A percentile compares a stretch with the other conserved stretches of the same genome.
Evolutionary conservation across 2,329 filamentous ascomycete genomes (phyloP).

Genomic region (Venturia nashicola): DNA sequence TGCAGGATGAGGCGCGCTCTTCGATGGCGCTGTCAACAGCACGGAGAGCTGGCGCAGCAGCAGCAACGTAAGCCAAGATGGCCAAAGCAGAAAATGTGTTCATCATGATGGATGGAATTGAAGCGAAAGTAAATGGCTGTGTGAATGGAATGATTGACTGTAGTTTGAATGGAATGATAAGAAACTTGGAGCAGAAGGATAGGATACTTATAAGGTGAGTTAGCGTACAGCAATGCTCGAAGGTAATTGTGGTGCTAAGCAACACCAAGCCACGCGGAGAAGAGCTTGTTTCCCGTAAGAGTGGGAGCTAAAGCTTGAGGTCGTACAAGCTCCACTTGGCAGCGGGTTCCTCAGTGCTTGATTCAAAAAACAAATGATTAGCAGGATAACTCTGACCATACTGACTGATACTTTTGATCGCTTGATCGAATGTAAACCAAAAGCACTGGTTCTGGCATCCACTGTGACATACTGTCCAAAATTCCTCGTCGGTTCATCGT

Average conservation of each 20-base stretch:
- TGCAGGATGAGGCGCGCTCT: conserved; percentile 5
- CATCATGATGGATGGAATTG: neutral
- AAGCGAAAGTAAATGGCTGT: neutral
- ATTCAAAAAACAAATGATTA: neutral
- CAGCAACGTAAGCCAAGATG: neutral
- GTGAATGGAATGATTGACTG: neutral
- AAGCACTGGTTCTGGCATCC: neutral
- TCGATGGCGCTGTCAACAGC: neutral
- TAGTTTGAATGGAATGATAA: neutral
- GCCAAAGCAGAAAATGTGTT: neutral
- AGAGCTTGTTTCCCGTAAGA: neutral
- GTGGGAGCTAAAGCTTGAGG: neutral
- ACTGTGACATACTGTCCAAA: neutral
- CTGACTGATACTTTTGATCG: neutral
- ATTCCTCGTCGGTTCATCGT: neutral
- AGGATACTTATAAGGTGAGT: neutral
- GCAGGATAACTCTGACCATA: neutral
- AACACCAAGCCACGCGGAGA: neutral
- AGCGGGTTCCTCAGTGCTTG: neutral
- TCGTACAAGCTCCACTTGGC: neutral
- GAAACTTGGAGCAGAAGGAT: neutral
- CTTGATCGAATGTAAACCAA: neutral
- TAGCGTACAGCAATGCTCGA: neutral
- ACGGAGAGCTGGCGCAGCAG: neutral
- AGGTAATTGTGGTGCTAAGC: neutral